Evolutionary conservation across 2,329 filamentous ascomycete species (phyloP).

Genomic region (Monilinia polystroma): DNA sequence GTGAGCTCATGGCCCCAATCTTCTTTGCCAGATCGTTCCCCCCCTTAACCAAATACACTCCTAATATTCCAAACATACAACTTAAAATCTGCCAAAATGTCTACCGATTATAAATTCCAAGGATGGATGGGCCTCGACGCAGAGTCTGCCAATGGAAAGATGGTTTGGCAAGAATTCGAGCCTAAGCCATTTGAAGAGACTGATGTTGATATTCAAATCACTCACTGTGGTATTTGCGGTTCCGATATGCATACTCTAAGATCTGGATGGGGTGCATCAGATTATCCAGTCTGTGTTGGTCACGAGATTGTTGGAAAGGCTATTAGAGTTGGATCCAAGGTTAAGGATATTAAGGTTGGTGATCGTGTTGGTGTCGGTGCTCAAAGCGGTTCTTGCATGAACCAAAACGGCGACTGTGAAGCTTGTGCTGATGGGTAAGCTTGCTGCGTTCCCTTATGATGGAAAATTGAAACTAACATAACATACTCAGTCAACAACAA

Average conservation of each 20-base stretch:
- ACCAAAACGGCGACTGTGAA: slow-evolving; percentile 44
- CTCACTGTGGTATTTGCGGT: slow-evolving; percentile 51
- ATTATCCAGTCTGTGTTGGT: slow-evolving; percentile 44
- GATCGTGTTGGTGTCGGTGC: slow-evolving; percentile 54
- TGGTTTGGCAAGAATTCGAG: slow-evolving; percentile 42
- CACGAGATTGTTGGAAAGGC: slow-evolving; percentile 51
- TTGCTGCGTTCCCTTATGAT: slow-evolving; percentile 33
- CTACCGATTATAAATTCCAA: slow-evolving; percentile 18
- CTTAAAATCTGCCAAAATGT: not conserved
- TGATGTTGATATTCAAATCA: slow-evolving; percentile 50
- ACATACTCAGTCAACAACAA: not conserved
- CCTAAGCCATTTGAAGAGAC: slow-evolving; percentile 49
- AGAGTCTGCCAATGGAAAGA: slow-evolving; percentile 35
- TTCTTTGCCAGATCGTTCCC: no score
- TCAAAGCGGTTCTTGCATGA: slow-evolving; percentile 49
- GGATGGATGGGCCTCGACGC: slow-evolving; percentile 38
- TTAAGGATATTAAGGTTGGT: slow-evolving; percentile 53
- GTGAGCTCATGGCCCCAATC: not conserved
- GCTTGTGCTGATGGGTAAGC: slow-evolving; percentile 45
- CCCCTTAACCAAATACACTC: not conserved
- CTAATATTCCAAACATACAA: not conserved
- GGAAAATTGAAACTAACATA: not conserved
- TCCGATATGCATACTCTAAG: slow-evolving; percentile 37
- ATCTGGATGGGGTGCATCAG: slow-evolving; percentile 38
- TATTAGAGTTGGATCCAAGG: slow-evolving; percentile 57